Conservation (phyloP, 345 rosid genomes). For the Garcia nutans region DNA sequence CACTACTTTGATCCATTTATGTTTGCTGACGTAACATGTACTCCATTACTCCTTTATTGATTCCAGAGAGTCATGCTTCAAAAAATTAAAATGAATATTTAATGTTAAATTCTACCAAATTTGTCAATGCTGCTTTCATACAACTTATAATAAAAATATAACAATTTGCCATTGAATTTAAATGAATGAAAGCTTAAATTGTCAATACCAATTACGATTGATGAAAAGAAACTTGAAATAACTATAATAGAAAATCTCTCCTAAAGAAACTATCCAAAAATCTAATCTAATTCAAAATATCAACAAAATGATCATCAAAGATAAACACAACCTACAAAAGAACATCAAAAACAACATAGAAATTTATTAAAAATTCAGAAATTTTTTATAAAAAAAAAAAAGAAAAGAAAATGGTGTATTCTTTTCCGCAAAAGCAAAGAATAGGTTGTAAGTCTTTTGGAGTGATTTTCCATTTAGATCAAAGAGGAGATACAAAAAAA, state of each 20-base stretch:
- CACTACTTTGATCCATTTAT: constrained; percentile 38
- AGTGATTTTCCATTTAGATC: background rate
- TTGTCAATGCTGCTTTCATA: too few relatives aligned
- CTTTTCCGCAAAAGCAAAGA: constrained; percentile 3
- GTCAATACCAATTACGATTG: background rate
- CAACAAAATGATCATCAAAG: background rate
- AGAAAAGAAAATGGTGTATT: too few relatives aligned
- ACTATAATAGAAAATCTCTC: background rate
- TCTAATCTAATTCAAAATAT: constrained; percentile 5
- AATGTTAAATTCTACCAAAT: too few relatives aligned
- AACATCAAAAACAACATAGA: background rate
- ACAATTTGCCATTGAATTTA: too few relatives aligned
- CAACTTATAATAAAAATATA: too few relatives aligned
- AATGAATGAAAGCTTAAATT: background rate
- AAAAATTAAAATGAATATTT: background rate
- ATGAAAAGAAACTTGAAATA: background rate
- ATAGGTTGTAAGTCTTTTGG: background rate
- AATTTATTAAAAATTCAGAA: background rate
- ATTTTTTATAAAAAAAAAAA: background rate
- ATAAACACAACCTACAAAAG: too few relatives aligned
- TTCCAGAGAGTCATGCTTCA: too few relatives aligned
- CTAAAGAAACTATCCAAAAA: background rate
- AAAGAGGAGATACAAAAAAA: background rate
- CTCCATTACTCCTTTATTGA: background rate
- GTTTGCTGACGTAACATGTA: constrained; percentile 6